Conservation (phyloP, 2,329 filamentous ascomycete species). For the Byssochlamys sp. region DNA sequence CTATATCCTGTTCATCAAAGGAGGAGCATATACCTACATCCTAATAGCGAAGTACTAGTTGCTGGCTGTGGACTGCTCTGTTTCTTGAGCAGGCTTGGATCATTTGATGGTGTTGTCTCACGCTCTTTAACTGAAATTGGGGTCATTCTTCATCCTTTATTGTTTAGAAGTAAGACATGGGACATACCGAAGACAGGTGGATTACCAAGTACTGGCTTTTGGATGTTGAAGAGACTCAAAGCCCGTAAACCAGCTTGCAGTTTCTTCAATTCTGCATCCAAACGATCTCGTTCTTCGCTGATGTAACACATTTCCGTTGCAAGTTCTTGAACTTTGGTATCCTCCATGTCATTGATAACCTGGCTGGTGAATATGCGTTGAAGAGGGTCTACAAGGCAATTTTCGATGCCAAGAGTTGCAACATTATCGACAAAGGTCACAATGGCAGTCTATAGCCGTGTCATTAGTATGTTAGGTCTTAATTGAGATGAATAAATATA, state of each 20-base stretch:
- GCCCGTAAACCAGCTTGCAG: neutral
- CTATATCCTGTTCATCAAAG: too few relatives aligned
- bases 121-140: neutral
- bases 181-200: neutral
- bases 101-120: too few relatives aligned
- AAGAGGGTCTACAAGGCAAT: constrained; percentile 37
- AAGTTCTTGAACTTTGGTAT: neutral
- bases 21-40: too few relatives aligned
- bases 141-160: neutral
- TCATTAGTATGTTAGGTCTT: neutral
- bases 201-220: neutral
- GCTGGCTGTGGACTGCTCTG: too few relatives aligned
- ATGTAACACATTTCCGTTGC: neutral
- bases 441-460: constrained; percentile 18
- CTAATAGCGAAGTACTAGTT: constrained; percentile 11
- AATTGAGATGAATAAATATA: neutral
- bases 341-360: neutral
- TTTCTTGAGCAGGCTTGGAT: too few relatives aligned
- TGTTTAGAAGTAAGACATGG: neutral
- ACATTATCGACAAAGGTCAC: constrained; percentile 42
- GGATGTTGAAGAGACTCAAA: neutral
- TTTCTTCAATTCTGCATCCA: neutral
- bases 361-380: constrained; percentile 26
- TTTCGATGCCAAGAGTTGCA: constrained; percentile 41
- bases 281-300: neutral